phyloP scores from a whole-genome alignment of 768 basidiomycete genomes.

The Dendrothele bispora region DNA sequence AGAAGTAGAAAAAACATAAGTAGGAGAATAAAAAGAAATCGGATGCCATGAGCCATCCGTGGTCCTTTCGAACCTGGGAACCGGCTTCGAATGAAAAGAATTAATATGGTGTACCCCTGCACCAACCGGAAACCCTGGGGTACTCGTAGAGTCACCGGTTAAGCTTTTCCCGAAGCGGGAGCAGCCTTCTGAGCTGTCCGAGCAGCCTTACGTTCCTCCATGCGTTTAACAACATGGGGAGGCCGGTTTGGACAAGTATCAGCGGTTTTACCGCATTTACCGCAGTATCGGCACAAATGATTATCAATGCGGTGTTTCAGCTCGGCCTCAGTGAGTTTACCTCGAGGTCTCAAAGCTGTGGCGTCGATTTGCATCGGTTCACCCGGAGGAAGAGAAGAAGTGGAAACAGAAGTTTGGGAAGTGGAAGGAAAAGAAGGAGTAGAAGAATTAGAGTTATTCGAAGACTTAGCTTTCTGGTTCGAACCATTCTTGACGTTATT shows the following conservation, averaged over 20 bases:
- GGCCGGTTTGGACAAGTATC: not conserved
- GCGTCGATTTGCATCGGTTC: constrained; percentile 2
- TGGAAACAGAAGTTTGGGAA: too few species aligned
- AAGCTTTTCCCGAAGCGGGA: constrained; percentile 18
- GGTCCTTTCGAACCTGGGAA: not conserved
- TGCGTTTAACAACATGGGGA: not conserved
- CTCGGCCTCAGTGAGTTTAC: not conserved
- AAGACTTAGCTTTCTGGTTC: too few species aligned
- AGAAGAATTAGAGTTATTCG: not conserved
- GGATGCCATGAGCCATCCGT: not conserved
- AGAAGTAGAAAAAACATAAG: constrained; percentile 11
- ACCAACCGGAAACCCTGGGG: constrained; percentile 16
- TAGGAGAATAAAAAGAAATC: not conserved
- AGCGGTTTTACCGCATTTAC: not conserved
- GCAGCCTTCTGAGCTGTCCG: not conserved
- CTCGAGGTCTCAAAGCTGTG: not conserved
- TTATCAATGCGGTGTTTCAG: not conserved
- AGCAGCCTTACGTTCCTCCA: constrained; percentile 1
- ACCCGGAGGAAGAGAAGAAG: not conserved
- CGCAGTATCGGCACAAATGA: not conserved
- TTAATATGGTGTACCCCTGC: constrained; percentile 5
- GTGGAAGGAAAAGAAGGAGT: not conserved
- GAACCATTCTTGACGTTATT: too few species aligned
- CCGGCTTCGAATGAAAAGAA: not conserved
- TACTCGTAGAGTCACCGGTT: constrained; percentile 12